These are phyloP conservation scores for Agastache rugosa DNA, from an alignment of 257 asterid genomes.

Conservation along the genomic window DNA sequence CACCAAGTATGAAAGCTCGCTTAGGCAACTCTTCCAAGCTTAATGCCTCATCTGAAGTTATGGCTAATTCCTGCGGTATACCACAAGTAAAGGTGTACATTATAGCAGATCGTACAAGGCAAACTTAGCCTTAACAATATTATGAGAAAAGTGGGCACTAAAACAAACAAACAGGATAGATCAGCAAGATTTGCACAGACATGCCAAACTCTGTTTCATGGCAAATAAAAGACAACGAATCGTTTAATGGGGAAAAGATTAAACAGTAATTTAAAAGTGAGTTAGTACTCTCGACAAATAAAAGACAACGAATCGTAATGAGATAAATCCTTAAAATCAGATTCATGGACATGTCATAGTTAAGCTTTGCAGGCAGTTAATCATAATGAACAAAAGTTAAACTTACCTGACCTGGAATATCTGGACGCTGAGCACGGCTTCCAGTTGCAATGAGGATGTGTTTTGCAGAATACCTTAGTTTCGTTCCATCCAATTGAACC, in stretches of 20 bases:
- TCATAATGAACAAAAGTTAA: constrained; percentile 24
- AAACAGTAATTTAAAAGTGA: no score
- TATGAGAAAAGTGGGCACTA: constrained; percentile 3
- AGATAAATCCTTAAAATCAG: not conserved
- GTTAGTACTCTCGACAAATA: no score
- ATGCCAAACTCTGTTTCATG: not conserved
- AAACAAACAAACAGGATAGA: not conserved
- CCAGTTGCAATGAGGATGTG: constrained; percentile 94
- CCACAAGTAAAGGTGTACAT: constrained; percentile 10
- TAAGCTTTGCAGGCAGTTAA: not conserved
- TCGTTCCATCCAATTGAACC: constrained; percentile 91
- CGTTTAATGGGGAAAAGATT: no score
- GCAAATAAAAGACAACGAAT: not conserved
- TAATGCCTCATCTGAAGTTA: constrained; percentile 96
- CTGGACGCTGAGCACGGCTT: constrained; percentile 84
- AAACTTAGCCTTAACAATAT: not conserved
- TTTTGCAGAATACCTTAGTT: constrained; percentile 80
- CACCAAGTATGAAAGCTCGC: constrained; percentile 87
- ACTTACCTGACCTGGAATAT: constrained; percentile 85
- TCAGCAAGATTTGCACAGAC: not conserved
- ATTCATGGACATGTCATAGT: constrained; percentile 6
- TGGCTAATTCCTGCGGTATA: constrained; percentile 73
- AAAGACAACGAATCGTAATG: not conserved
- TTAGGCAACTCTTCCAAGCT: constrained; percentile 96
- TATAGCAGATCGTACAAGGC: constrained; percentile 17